A percentile compares a stretch with the other conserved stretches of the same genome.
phyloP scores from a whole-genome alignment of 371 early-diverging fungal genomes.

The Entomophthora muscae region DNA sequence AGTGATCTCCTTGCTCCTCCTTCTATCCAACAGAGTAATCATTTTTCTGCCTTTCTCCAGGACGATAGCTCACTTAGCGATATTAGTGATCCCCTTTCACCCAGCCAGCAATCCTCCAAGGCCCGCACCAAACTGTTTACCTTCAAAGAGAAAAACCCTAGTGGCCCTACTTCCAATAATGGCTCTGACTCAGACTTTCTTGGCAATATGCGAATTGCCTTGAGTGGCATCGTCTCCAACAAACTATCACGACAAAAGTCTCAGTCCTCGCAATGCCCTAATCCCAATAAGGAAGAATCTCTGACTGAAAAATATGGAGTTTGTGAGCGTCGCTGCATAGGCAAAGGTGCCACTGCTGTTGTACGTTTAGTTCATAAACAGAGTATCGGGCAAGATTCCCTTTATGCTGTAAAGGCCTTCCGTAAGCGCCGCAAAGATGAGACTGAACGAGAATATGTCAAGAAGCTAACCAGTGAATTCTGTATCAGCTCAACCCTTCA shows the following conservation, averaged over 20 bases:
- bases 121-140: not conserved
- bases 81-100: not conserved
- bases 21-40: not conserved
- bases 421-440: constrained; percentile 69
- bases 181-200: not conserved
- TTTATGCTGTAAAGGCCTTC: constrained; percentile 83
- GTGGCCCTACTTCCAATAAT: not conserved
- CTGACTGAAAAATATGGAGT: constrained; percentile 49
- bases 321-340: constrained; percentile 59
- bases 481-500: constrained; percentile 78
- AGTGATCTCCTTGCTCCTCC: not conserved
- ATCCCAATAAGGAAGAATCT: too few relatives aligned
- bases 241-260: constrained; percentile 9
- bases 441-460: constrained; percentile 75
- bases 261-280: too few relatives aligned
- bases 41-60: not conserved
- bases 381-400: constrained; percentile 27
- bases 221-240: constrained; percentile 10
- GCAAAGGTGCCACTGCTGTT: constrained; percentile 79
- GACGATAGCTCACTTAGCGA: not conserved
- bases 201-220: not conserved
- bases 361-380: constrained; percentile 65
- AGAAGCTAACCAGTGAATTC: constrained; percentile 73
- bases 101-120: not conserved
- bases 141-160: not conserved